Evolutionary conservation across 2,329 filamentous ascomycete genomes (phyloP).

Genomic region (Fusarium sp.): DNA sequence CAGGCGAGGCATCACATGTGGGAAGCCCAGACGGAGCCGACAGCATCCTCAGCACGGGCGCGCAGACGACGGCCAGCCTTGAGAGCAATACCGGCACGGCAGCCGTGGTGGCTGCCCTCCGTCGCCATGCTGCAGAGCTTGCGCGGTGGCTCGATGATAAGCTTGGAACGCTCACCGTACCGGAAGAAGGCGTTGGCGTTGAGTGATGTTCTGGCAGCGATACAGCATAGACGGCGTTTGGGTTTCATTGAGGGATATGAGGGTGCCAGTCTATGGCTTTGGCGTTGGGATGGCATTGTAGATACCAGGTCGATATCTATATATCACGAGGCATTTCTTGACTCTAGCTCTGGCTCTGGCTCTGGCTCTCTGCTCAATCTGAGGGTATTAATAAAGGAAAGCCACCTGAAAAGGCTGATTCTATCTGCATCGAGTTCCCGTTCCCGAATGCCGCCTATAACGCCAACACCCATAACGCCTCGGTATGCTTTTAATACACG

Average conservation of each 20-base stretch:
- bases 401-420: slow-evolving; percentile 22
- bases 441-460: background rate
- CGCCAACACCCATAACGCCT: slow-evolving; percentile 36
- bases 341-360: background rate
- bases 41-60: slow-evolving; percentile 57
- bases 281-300: slow-evolving; percentile 41
- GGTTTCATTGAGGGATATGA: slow-evolving; percentile 23
- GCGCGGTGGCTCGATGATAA: slow-evolving; percentile 67
- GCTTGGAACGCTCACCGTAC: slow-evolving; percentile 61
- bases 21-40: slow-evolving; percentile 55
- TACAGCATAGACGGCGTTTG: slow-evolving; percentile 40
- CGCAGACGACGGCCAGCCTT: slow-evolving; percentile 54
- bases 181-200: slow-evolving; percentile 59
- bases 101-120: slow-evolving; percentile 59
- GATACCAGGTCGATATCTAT: slow-evolving; percentile 36
- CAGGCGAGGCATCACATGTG: slow-evolving; percentile 49
- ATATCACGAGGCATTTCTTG: slow-evolving; percentile 25
- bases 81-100: slow-evolving; percentile 52
- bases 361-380: slow-evolving; percentile 15
- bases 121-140: slow-evolving; percentile 66
- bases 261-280: slow-evolving; percentile 15
- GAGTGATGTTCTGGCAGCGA: slow-evolving; percentile 35
- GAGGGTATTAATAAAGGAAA: slow-evolving; percentile 33
- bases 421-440: slow-evolving; percentile 14
- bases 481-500: slow-evolving; percentile 26